Evolutionary conservation across 495 filamentous ascomycete species (phyloP).

Genomic region (Elasticomyces elasticus): DNA sequence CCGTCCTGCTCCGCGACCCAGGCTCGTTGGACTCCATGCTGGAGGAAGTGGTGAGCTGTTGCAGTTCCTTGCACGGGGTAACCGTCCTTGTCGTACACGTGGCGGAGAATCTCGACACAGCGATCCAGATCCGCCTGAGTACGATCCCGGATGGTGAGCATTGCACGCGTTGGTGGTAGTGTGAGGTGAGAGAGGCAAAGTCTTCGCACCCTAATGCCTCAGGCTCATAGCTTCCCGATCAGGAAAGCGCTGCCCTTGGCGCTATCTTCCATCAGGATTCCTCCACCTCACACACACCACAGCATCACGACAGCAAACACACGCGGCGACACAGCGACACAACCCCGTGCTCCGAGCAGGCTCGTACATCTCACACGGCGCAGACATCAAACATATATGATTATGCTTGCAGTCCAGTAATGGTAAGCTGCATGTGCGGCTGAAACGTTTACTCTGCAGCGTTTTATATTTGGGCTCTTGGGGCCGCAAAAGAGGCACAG

Average conservation of each 20-base stretch:
- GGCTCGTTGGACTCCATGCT: neutral
- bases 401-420: too few species aligned
- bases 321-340: too few species aligned
- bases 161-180: neutral
- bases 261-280: too few species aligned
- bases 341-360: neutral
- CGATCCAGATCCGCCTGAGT: neutral
- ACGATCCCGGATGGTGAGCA: neutral
- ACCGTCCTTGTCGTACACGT: neutral
- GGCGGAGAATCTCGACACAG: neutral
- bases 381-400: too few species aligned
- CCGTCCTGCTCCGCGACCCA: constrained; percentile 4
- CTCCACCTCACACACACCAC: too few species aligned
- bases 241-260: too few species aligned
- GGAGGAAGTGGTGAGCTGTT: neutral
- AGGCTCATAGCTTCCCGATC: too few species aligned
- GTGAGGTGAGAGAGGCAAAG: too few species aligned
- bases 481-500: constrained; percentile 2
- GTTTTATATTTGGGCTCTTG: neutral
- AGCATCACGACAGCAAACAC: too few species aligned
- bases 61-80: constrained; percentile 7
- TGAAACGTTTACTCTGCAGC: constrained; percentile 1
- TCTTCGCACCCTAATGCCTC: too few species aligned
- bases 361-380: too few species aligned
- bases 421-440: neutral